phyloP scores from a whole-genome alignment of 352 stramenopile species.

The Globisporangium emineosum region DNA sequence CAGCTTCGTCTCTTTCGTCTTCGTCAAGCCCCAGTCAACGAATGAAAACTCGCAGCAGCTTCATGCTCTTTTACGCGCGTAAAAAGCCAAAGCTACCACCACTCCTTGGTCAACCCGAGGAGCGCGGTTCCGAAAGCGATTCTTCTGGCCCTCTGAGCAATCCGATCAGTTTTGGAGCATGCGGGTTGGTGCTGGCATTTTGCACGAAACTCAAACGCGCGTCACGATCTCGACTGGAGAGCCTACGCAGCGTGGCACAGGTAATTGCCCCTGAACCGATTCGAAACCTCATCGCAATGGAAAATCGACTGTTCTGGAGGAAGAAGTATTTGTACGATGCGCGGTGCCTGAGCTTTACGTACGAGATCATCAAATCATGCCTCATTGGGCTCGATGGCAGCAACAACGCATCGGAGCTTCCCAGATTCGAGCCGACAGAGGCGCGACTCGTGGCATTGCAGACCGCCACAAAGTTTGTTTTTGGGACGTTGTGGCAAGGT shows the following conservation, averaged over 20 bases:
- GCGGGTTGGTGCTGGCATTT: constrained; percentile 26
- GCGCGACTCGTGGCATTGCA: constrained; percentile 71
- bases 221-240: constrained; percentile 30
- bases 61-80: constrained; percentile 86
- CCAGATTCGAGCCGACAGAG: constrained; percentile 59
- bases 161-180: constrained; percentile 5
- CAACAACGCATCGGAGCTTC: constrained; percentile 30
- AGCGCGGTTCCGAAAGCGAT: neutral
- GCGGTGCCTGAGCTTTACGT: constrained; percentile 77
- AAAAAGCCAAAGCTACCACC: constrained; percentile 38
- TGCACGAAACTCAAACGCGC: constrained; percentile 34
- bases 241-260: constrained; percentile 40
- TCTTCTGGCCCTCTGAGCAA: neutral
- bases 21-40: constrained; percentile 20
- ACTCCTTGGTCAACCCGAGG: constrained; percentile 1
- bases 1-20: constrained; percentile 16
- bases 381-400: constrained; percentile 36
- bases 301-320: constrained; percentile 85
- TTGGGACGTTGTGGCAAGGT: constrained; percentile 85
- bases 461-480: constrained; percentile 83
- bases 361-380: constrained; percentile 64
- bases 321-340: constrained; percentile 83
- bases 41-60: constrained; percentile 85
- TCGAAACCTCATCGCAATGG: constrained; percentile 67
- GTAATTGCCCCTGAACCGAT: constrained; percentile 74